Base-by-base conservation (phyloP, 78 protist species). In the Dictyostelium capitatum region DNA sequence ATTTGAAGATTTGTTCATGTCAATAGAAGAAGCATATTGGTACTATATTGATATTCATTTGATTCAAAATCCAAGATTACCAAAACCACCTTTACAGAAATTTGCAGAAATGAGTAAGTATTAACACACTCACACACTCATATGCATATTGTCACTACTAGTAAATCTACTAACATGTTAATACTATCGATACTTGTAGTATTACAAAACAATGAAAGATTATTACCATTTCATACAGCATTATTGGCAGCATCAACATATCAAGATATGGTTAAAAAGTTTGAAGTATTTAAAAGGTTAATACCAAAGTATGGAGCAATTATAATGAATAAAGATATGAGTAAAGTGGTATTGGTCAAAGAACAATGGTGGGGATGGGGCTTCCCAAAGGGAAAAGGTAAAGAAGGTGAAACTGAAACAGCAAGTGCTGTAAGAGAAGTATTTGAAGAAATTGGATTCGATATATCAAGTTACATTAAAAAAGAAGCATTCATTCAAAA, bases 311-410 rank as follows among this genome's bases (percentile, higher is more conserved):
- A 87, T 87, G 93, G 93, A 1, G 83, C 93, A 7, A 87, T 87
- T 20, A 87, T 87, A 37, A 30, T 87, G 30, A 87, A 87, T 64
- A 87, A 87, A 78, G 93, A 87, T 48, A 87, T 87, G 93, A 77
- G 62, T 62, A 87, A 87, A 32, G 93, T 87, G n/a, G 93, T 87
- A 28, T 64, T 87, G 47, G 93, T 87, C 6, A 87, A 87, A 62
- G 93, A 87, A 50, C 93, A 87, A 87, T 87, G 93, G 93, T 87
- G 93, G 93, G 93, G 93, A 20, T 87, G 93, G 93, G 93, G 93
- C 6, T 87, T 87, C n/a, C 93, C 93, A 0, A 87, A 87, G 53
- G 93, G 93, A 51, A 87, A 87, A 37, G 93, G 78, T 28, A 87
- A 87, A 47, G 83, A 77, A 47, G 93, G 83, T 19, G 83, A 87